Evolutionary conservation across 2,329 filamentous ascomycete species (phyloP), one percentile per base, ranked within the genome.

Genomic region (Leptodontidium sp.): DNA sequence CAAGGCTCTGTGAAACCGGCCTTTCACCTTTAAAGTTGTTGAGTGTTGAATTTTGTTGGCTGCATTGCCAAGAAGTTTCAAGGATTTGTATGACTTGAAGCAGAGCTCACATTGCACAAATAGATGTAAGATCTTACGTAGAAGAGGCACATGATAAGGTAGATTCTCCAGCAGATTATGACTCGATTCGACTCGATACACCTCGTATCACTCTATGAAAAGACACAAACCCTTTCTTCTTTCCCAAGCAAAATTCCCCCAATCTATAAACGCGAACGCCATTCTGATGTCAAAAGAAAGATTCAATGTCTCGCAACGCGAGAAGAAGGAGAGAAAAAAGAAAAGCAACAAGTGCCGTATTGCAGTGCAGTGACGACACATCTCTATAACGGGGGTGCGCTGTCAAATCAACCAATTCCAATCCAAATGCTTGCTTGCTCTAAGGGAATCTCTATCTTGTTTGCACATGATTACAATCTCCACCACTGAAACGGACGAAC

Each of bases 401-500:
- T 61, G 43, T 64, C 29, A 38, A 64, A 64, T 9, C 66, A 24
- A 55, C n/a, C 29, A 53, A 32, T 47, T 40, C n/a, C 47, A n/a
- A 70, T 69, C 68, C 66, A 70, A 72, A 70, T 69, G 67, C 47
- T 50, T 21, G 12, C 65, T 65, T 40, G 63, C 38, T 68, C 64
- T 68, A 66, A 40, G 45, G 58, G 67, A 61, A 47, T 67, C 62
- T 71, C 62, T 71, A 58, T 69, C 59, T 66, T 63, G 47, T 65
- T 68, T 66, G 64, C 70, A 70, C 66, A 70, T 68, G 61, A 68
- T 70, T 72, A 70, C 64, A 69, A n/a, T 57, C 26, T 68, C 61
- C 53, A 58, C 64, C 45, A 55, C 55, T 47, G 58, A 29, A 11
- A 57, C 24, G 26, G 15, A 61, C 11, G 21, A 49, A 61, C 24